Evolutionary conservation across 148 eudicot species (phyloP).

Genomic region (Rhododendron griersonianum): DNA sequence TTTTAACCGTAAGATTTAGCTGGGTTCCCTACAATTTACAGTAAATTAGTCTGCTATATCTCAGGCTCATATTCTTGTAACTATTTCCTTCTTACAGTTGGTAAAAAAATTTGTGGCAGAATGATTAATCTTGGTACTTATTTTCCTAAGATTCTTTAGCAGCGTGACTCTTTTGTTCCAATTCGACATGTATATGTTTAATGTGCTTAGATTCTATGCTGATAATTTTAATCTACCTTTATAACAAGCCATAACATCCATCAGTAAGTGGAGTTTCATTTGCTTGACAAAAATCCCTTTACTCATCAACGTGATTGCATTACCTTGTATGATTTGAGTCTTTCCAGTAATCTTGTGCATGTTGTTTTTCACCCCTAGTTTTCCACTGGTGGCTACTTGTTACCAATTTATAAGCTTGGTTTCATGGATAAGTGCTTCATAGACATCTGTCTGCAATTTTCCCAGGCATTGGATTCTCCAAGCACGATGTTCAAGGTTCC

Average conservation of each 20-base stretch:
- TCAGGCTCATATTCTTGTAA: background rate
- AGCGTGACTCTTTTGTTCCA: background rate
- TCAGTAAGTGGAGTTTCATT: background rate
- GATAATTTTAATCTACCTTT: background rate
- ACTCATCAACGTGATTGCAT: background rate
- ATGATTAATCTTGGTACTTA: background rate
- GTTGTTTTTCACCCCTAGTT: background rate
- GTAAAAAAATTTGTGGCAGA: background rate
- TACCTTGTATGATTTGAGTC: background rate
- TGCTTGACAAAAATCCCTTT: background rate
- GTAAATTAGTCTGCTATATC: background rate
- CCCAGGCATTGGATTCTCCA: slow-evolving; percentile 73
- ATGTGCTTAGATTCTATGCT: background rate
- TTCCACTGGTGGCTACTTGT: background rate
- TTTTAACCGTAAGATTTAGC: background rate
- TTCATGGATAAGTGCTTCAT: slow-evolving; percentile 16
- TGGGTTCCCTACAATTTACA: background rate
- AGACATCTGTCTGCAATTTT: slow-evolving; percentile 8
- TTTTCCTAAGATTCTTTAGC: background rate
- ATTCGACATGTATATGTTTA: background rate
- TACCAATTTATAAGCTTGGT: background rate
- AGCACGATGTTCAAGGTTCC: slow-evolving; percentile 60
- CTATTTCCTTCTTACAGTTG: background rate
- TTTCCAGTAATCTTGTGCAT: background rate
- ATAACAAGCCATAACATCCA: background rate